Conservation (phyloP, 2,329 filamentous ascomycete genomes). For the Dendrostoma leiphaemia region DNA sequence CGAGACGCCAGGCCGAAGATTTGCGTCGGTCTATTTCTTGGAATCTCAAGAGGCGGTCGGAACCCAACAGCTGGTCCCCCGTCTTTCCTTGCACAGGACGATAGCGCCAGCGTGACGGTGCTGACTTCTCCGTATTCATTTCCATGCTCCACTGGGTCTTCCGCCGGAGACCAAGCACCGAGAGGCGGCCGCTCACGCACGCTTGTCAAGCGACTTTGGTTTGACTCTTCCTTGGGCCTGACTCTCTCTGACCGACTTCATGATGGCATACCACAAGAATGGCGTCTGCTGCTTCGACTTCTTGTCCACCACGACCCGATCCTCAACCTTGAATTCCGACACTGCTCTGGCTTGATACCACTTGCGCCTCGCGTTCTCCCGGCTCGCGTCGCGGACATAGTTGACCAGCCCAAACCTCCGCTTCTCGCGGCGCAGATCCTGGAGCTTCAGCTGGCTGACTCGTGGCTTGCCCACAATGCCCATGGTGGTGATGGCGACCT, state of each 20-base stretch:
- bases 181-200: too few species aligned
- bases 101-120: too few species aligned
- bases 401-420: slow-evolving; percentile 38
- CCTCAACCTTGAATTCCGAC: slow-evolving; percentile 33
- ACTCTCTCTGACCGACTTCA: slow-evolving; percentile 6
- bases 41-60: too few species aligned
- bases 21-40: too few species aligned
- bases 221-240: too few species aligned
- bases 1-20: too few species aligned
- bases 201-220: too few species aligned
- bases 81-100: too few species aligned
- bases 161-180: too few species aligned
- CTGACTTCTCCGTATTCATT: too few species aligned
- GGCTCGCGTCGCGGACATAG: slow-evolving; percentile 29
- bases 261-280: slow-evolving; percentile 37
- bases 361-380: slow-evolving; percentile 27
- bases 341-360: slow-evolving; percentile 39
- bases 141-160: too few species aligned
- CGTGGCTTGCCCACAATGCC: slow-evolving; percentile 54
- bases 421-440: slow-evolving; percentile 31
- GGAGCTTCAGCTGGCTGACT: slow-evolving; percentile 30
- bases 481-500: slow-evolving; percentile 54
- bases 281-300: slow-evolving; percentile 26
- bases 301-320: slow-evolving; percentile 22
- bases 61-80: too few species aligned